Evolutionary conservation across 2,329 filamentous ascomycete species (phyloP).

Genomic region (Paecilomyces sp.): DNA sequence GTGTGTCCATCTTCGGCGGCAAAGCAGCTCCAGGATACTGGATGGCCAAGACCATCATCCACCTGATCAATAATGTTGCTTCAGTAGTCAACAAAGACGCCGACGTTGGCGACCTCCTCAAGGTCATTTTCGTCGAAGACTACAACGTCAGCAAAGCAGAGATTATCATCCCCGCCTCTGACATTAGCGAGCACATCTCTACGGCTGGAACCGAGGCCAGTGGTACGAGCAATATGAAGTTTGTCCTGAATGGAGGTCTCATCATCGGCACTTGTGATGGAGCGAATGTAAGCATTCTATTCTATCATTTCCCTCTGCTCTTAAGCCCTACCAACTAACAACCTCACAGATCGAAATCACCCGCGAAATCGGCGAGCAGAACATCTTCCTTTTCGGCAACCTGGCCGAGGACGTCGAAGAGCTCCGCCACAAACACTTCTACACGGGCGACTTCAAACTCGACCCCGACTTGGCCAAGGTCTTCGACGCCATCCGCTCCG

Average conservation of each 20-base stretch:
- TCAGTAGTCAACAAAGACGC: conserved; percentile 84
- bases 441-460: conserved; percentile 66
- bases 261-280: conserved; percentile 98
- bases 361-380: conserved; percentile 89
- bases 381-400: conserved; percentile 98
- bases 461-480: conserved; percentile 73
- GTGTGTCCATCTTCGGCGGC: conserved; percentile 93
- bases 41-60: conserved; percentile 99
- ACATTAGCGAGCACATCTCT: conserved; percentile 97
- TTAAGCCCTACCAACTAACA: conserved; percentile 2
- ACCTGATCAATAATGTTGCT: conserved; percentile 88
- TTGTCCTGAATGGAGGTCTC: conserved; percentile 91
- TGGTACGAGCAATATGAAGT: conserved; percentile 99
- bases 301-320: neutral
- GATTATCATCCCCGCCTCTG: conserved; percentile 88
- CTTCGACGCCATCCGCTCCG: conserved; percentile 72
- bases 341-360: conserved; percentile 84
- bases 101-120: conserved; percentile 87
- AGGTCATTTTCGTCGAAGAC: conserved; percentile 95
- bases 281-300: conserved; percentile 66
- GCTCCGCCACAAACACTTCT: conserved; percentile 82
- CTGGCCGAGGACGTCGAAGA: conserved; percentile 95
- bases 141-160: conserved; percentile 99
- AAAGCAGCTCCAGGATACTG: conserved; percentile 98
- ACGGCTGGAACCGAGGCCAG: conserved; percentile 86